Conservation (phyloP, 352 stramenopile species). For the Albugo candida region DNA sequence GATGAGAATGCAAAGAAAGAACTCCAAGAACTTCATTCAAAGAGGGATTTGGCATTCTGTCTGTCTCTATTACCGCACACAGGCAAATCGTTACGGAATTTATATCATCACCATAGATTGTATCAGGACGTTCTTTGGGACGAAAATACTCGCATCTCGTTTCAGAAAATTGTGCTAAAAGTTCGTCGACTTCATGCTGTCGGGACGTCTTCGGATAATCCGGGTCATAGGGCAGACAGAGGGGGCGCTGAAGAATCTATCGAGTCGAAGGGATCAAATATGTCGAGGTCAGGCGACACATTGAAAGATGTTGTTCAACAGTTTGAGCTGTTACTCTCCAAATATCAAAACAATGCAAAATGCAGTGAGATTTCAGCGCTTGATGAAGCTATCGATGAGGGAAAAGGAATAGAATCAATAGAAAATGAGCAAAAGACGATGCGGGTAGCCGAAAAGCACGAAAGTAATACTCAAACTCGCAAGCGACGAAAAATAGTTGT, state of each 20-base stretch:
- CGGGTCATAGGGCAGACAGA: too few species aligned
- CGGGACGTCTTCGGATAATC: background rate
- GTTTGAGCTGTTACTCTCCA: slow-evolving; percentile 26
- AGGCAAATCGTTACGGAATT: slow-evolving; percentile 85
- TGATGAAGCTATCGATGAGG: too few species aligned
- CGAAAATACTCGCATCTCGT: slow-evolving; percentile 77
- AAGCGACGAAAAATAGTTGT: too few species aligned
- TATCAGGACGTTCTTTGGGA: slow-evolving; percentile 87
- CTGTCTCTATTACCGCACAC: slow-evolving; percentile 85
- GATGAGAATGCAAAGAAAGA: too few species aligned
- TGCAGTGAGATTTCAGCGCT: too few species aligned
- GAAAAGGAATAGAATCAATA: too few species aligned
- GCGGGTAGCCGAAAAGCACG: too few species aligned
- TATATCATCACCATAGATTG: slow-evolving; percentile 77
- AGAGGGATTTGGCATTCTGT: slow-evolving; percentile 84
- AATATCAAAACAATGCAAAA: slow-evolving; percentile 10
- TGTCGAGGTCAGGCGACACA: slow-evolving; percentile 18
- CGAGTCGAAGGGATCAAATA: too few species aligned
- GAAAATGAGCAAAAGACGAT: too few species aligned
- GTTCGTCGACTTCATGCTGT: slow-evolving; percentile 24
- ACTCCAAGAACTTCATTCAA: too few species aligned
- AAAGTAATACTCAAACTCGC: too few species aligned
- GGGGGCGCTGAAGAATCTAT: too few species aligned
- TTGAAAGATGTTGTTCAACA: slow-evolving; percentile 28
- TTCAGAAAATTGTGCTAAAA: slow-evolving; percentile 69